Evolutionary conservation across 495 filamentous ascomycete species (phyloP), one percentile per base, ranked within the genome.

Genomic region (Talaromyces proteolyticus): DNA sequence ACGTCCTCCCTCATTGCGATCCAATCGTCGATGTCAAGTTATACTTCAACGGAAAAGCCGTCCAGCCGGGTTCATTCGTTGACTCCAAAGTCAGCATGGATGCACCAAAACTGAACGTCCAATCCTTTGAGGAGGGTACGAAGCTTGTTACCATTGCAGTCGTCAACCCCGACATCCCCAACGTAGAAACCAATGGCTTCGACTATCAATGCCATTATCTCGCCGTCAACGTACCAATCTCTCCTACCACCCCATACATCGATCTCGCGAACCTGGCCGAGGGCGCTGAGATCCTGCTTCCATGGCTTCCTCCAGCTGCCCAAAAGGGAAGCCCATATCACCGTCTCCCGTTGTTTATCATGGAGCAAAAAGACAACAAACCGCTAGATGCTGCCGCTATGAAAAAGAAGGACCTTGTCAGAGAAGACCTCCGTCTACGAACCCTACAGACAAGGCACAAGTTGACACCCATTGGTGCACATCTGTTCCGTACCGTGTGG

Each of bases 311-410:
- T 1, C 86, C 93, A 2, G 86, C 82, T 53, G 86, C 89, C 2
- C 88, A 96, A 61, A 94, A 89, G 72, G 93, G 93, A 42, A 77
- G 82, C 14, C 90, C 90, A 2, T 97, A 96, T 65, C 94, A 96
- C 70, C 86, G 93, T 44, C 75, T 95, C 29, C 78, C 80, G 23
- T 61, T 97, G 44, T 88, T 96, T 65, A 73, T 97, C 42, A 72
- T 97, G 25, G 76, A 91, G 68, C 93, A 99, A 69, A 72, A 77
- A 37, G 67, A 79, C 20, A 79, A 76, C 20, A 55, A 74, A 50
- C 67, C 65, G 1, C 55, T 96, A 38, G 83, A 94, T 58, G 66
- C 79, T 26, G 72, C 62, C 6, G 64, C 72, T 14, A 60, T 91
- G n/a, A 78, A 79, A 55, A 69, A 74, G 50, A 69, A 68, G 55